Percentiles rank a stretch among this genome's conserved stretches.
Evolutionary conservation across 768 basidiomycete genomes (phyloP).

Genomic region (Suillus subaureus): DNA sequence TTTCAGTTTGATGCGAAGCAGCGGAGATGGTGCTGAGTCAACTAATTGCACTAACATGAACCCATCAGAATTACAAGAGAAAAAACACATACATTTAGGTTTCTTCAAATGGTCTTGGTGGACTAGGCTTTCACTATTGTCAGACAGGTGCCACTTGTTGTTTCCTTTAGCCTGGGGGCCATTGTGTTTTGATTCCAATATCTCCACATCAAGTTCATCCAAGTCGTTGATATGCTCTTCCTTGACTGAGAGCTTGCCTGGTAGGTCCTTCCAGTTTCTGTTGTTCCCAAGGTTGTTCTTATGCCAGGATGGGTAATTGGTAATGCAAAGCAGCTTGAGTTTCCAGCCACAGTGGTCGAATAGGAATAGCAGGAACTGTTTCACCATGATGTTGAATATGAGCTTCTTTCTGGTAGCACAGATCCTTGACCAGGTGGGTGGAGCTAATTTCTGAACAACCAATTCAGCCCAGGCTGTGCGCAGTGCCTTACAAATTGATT

Average conservation of each 20-base stretch:
- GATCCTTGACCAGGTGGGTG: neutral
- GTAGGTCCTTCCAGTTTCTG: too few species aligned
- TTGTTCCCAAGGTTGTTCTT: neutral
- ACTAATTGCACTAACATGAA: too few species aligned
- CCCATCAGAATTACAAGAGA: neutral
- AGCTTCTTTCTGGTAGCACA: neutral
- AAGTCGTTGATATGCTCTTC: too few species aligned
- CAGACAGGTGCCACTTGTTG: neutral
- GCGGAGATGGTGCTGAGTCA: too few species aligned
- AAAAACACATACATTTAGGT: neutral
- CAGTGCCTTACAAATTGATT: too few species aligned
- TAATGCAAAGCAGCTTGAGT: neutral
- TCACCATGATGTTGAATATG: neutral
- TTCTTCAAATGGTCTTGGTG: neutral
- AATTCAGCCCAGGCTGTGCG: too few species aligned
- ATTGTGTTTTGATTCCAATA: neutral
- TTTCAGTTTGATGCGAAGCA: neutral
- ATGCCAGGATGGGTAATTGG: too few species aligned
- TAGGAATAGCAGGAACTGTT: neutral
- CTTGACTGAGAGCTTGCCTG: too few species aligned
- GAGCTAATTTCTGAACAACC: too few species aligned
- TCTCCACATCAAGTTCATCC: too few species aligned
- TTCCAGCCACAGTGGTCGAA: neutral
- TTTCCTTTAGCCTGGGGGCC: neutral
- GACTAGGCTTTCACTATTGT: neutral